Conservation (phyloP, 208 protist species). For the Trypanosoma scelopori region DNA sequence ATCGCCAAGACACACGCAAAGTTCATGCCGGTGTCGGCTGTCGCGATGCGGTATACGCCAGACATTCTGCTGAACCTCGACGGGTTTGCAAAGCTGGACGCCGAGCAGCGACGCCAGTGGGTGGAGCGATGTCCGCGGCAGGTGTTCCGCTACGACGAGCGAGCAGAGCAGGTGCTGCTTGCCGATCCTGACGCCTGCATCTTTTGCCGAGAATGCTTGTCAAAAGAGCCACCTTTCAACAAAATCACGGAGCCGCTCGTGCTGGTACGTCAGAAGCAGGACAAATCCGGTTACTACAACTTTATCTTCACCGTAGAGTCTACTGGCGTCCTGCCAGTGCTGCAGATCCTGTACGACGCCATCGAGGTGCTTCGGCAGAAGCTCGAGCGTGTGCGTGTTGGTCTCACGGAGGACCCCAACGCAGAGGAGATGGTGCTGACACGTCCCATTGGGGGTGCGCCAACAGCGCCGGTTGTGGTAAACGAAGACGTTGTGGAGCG, state of each 20-base stretch:
- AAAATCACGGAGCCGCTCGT: constrained; percentile 84
- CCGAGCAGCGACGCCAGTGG: constrained; percentile 73
- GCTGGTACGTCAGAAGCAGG: constrained; percentile 77
- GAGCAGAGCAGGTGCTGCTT: constrained; percentile 61
- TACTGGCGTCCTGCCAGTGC: constrained; percentile 83
- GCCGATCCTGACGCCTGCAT: constrained; percentile 82
- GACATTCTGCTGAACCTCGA: constrained; percentile 92
- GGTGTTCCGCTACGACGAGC: constrained; percentile 84
- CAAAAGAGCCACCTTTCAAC: constrained; percentile 71
- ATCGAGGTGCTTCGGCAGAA: constrained; percentile 83
- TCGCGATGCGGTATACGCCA: constrained; percentile 92
- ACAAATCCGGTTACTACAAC: constrained; percentile 73
- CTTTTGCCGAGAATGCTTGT: constrained; percentile 93
- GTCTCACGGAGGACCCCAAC: constrained; percentile 70
- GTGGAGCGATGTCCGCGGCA: constrained; percentile 88
- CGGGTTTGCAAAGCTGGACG: constrained; percentile 67
- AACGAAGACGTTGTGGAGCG: constrained; percentile 74
- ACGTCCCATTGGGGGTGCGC: constrained; percentile 76
- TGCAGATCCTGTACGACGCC: constrained; percentile 84
- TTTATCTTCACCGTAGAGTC: constrained; percentile 93
- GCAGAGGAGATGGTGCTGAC: constrained; percentile 62
- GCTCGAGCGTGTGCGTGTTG: constrained; percentile 61
- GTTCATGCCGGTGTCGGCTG: constrained; percentile 94
- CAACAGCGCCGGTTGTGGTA: constrained; percentile 79
- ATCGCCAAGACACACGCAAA: constrained; percentile 99